Evolutionary conservation across 306 rosid genomes (phyloP), one percentile per base, ranked within the genome.

Genomic region (Rosa rugosa): DNA sequence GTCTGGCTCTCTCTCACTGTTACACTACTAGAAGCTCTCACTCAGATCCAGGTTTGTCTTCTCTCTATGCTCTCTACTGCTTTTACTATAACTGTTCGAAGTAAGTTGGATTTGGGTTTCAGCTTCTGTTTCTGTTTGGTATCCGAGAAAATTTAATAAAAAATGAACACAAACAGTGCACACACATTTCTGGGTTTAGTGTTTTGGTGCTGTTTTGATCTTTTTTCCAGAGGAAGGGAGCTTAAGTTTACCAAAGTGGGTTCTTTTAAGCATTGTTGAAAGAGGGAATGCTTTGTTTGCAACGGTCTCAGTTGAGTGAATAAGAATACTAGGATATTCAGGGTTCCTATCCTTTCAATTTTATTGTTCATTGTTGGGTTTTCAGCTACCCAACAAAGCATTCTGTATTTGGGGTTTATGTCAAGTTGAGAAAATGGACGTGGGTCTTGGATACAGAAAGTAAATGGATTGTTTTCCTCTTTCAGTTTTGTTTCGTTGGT

Each of bases 41-140:
- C 74, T 80, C 87, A 90, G 97, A 92, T 91, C 97, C 97, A 84
- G 92, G 92, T 91, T 73, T 80, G 87, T 53, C 63, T 83, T 75
- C 45, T 59, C 75, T 60, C 75, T 59, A 60, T 59, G 10, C 70
- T 65, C 70, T 65, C 73, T 63, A 49, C 27, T 25, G 77, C 69
- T 86, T 8, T 75, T 80, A 68, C 45, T 47, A 31, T 18, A 80
- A 75, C 69, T 27, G 9, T 79, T 36, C 27, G 27, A 65, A 64
- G 77, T 14, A 12, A 57, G 54, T 74, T 75, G 44, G 66, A 82
- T 81, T 41, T 44, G 34, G 69, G 81, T 79, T 66, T 22, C 45
- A 63, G 73, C 72, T 80, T 79, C 60, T 79, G 23, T 6, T 72
- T 66, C 25, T 68, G 34, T 77, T 50, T 69, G 78, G 79, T 54